Conservation (phyloP, 495 filamentous ascomycete genomes). For the Friedmanniomyces simplex region DNA sequence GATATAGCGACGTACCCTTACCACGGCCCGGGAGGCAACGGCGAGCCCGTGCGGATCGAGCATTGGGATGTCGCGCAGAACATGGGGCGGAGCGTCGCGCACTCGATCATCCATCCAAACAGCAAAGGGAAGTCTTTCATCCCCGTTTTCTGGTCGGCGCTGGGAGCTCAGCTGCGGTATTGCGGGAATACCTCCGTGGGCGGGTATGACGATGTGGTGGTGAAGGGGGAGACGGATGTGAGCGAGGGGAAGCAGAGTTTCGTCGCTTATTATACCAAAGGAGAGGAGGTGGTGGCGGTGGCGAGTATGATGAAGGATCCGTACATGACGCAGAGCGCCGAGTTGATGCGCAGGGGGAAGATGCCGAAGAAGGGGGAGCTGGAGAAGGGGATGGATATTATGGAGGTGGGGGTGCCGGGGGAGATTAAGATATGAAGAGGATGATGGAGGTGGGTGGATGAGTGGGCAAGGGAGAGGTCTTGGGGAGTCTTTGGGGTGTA, state of each 20-base stretch:
- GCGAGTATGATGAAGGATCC: constrained; percentile 83
- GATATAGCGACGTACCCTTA: constrained; percentile 96
- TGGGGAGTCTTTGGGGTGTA: too few relatives aligned
- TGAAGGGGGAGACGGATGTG: constrained; percentile 60
- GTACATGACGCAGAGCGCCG: constrained; percentile 67
- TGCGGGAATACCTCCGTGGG: constrained; percentile 64
- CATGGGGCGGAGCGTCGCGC: constrained; percentile 64
- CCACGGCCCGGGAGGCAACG: constrained; percentile 72
- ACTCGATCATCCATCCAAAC: constrained; percentile 55
- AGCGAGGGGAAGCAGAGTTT: constrained; percentile 57
- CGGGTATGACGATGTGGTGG: constrained; percentile 74
- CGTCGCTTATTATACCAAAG: constrained; percentile 77
- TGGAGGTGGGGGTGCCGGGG: constrained; percentile 48
- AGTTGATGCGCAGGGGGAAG: constrained; percentile 70
- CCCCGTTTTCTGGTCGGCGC: constrained; percentile 91
- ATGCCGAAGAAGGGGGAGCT: constrained; percentile 80
- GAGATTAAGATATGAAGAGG: constrained; percentile 37
- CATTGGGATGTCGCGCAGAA: constrained; percentile 99
- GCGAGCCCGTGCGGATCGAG: constrained; percentile 65
- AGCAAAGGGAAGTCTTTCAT: constrained; percentile 62
- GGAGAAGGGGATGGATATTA: constrained; percentile 59
- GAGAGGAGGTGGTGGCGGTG: constrained; percentile 82
- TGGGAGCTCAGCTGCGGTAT: constrained; percentile 82
- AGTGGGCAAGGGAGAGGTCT: too few relatives aligned
- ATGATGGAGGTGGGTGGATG: too few relatives aligned